phyloP scores from a whole-genome alignment of 2,329 filamentous ascomycete genomes.

The Botryotinia calthae region DNA sequence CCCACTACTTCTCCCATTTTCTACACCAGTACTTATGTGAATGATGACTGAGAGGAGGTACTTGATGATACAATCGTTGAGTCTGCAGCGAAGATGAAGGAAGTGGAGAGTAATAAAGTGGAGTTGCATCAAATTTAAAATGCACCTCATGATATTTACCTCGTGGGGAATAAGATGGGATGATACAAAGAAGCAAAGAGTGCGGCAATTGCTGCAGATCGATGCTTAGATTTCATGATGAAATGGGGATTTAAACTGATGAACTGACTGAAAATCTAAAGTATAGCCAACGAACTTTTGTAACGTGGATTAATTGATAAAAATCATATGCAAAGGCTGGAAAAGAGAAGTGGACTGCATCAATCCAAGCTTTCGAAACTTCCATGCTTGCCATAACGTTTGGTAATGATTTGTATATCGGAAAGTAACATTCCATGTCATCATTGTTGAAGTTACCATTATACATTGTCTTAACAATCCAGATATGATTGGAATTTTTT shows the following conservation, averaged over 20 bases:
- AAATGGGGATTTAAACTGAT: not conserved
- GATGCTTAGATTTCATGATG: not conserved
- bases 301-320: not conserved
- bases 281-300: not conserved
- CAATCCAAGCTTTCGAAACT: not conserved
- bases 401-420: not conserved
- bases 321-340: not conserved
- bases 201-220: conserved; percentile 22
- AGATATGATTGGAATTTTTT: not conserved
- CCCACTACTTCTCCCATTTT: conserved; percentile 41
- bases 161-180: conserved; percentile 42
- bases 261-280: not conserved
- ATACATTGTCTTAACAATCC: not conserved
- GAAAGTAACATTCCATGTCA: not conserved
- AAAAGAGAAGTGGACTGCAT: not conserved
- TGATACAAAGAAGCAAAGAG: conserved; percentile 42
- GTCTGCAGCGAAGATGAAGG: conserved; percentile 41
- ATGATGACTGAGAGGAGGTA: conserved; percentile 44
- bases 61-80: conserved; percentile 42
- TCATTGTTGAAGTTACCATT: not conserved
- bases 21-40: conserved; percentile 42
- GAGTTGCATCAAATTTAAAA: conserved; percentile 42
- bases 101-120: conserved; percentile 42
- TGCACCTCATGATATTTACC: conserved; percentile 48
- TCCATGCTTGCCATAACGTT: not conserved